Evolutionary conservation across 2,329 filamentous ascomycete genomes (phyloP), one percentile per base, ranked within the genome.

Genomic region (Hirsutella minnesotensis): DNA sequence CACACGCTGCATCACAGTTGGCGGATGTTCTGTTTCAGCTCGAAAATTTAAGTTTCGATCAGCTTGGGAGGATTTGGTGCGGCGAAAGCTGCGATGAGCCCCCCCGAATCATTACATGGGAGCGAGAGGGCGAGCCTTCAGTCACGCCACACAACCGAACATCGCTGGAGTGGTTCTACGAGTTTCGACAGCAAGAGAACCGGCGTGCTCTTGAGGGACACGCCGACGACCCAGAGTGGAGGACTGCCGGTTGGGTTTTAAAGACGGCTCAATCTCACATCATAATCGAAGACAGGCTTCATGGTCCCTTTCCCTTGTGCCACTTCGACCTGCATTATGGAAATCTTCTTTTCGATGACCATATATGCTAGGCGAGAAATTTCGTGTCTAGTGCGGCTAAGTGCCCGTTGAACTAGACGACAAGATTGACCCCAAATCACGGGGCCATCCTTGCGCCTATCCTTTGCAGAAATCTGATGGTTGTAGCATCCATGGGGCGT

Each of bases 61-160:
- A 27, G 4, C 40, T 47, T n/a, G 45, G 45, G 19, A 20, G 45
- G 5, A 40, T 47, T 10, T 47, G 40, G 45, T 43, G 45, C 37
- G 45, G 45, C 1, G 40, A 45, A 41, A 42, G 36, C 37, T 45
- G 40, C 44, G 44, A 45, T 45, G 44, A 45, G 36, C 40, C 44
- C n/a, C 44, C 44, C 18, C 39, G 44, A 3, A 43, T 45, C 40
- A 45, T 45, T 40, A 27, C 44, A 18, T 36, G 36, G 30, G 36
- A 39, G 21, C 18, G 12, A 39, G 34, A 29, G 16, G 29, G 34
- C 30, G 24, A 21, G 21, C 9, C 35, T 29, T 5, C n/a, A 3
- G 10, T 40, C 10, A 39, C 24, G 19, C 24, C 35, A 20, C 35
- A 35, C 27, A 29, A 3, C 36, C 40, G 43, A 45, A 42, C 44